A percentile compares a stretch with the other conserved stretches of the same genome.
Evolutionary conservation across 306 rosid genomes (phyloP).

Genomic region (Cucumis sativus): Cucumber_9930_V3 NC_026655.2:9604501-9605000

Average conservation of each 20-base stretch:
- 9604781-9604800: not conserved
- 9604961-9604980: not conserved
- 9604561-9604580: too few relatives aligned
- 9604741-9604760: not conserved
- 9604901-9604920: not conserved
- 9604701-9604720: not conserved
- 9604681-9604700: not conserved
- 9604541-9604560: too few relatives aligned
- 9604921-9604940: not conserved
- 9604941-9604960: not conserved
- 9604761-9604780: not conserved
- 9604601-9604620: too few relatives aligned
- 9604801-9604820: not conserved
- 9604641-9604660: not conserved
- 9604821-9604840: not conserved
- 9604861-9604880: not conserved
- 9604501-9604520: too few relatives aligned
- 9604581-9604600: too few relatives aligned
- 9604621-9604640: too few relatives aligned
- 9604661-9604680: not conserved
- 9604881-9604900: not conserved
- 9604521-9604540: too few relatives aligned
- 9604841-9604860: not conserved
- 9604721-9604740: not conserved
- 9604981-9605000: not conserved